A percentile compares a stretch with the other conserved stretches of the same genome.
Evolutionary conservation across 768 basidiomycete species (phyloP).

Genomic region (Kwoniella sp.): DNA sequence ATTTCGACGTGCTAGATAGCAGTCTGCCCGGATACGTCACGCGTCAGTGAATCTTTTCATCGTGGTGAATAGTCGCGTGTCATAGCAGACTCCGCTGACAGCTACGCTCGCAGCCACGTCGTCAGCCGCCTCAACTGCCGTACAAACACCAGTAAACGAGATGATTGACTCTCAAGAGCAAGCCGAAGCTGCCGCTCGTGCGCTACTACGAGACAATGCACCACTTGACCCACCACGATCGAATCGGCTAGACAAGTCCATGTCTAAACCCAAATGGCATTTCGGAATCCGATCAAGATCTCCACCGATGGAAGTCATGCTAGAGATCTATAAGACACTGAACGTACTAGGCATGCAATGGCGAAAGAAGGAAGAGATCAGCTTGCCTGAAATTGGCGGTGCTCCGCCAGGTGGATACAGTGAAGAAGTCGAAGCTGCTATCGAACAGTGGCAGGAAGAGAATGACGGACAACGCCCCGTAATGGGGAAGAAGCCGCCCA

Average conservation of each 20-base stretch:
- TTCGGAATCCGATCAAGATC: slow-evolving; percentile 89
- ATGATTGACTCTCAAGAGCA: not conserved
- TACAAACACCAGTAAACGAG: slow-evolving; percentile 3
- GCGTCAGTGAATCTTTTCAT: no score
- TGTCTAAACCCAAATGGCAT: slow-evolving; percentile 87
- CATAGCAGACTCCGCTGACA: no score
- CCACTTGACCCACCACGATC: slow-evolving; percentile 55
- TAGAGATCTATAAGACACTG: slow-evolving; percentile 93
- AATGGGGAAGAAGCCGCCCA: slow-evolving; percentile 60
- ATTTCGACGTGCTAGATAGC: slow-evolving; percentile 85
- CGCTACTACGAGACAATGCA: slow-evolving; percentile 28
- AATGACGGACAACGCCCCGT: slow-evolving; percentile 55
- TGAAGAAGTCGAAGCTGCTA: slow-evolving; percentile 67
- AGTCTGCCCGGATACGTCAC: slow-evolving; percentile 66
- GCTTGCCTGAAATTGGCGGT: slow-evolving; percentile 52
- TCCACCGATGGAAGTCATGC: slow-evolving; percentile 98
- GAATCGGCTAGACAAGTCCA: slow-evolving; percentile 56
- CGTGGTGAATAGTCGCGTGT: no score
- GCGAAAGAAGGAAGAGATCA: slow-evolving; percentile 77
- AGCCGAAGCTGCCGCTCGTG: slow-evolving; percentile 51
- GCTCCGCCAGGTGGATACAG: slow-evolving; percentile 58
- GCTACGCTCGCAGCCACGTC: slow-evolving; percentile 5
- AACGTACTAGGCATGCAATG: slow-evolving; percentile 93
- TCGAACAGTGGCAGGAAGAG: slow-evolving; percentile 62
- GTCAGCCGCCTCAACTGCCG: slow-evolving; percentile 10